Base-by-base conservation (phyloP, 139 green algal genomes). In the Gonium pectorale region DNA sequence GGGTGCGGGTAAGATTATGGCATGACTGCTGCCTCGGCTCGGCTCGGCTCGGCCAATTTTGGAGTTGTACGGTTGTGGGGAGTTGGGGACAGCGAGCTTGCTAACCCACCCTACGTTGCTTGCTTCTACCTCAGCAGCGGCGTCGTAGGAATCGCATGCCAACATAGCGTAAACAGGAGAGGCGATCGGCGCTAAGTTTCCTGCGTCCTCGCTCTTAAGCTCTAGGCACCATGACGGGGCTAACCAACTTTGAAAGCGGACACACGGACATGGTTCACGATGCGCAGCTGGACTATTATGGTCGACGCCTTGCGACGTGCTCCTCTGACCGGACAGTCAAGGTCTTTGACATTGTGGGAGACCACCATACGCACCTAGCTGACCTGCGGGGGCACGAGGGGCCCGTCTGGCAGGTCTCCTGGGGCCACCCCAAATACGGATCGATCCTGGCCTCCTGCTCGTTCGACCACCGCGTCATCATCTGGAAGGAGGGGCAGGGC, bases 271-370 rank as follows among this genome's bases (percentile, higher is more conserved):
- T 93, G 80, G 93, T 99, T 17, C 96, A 99, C 84, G 97, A 98
- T 80, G 91, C 92, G 0, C 94, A 98, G 89, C 92, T 99, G 21
- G 98, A 99, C 60, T 99, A 99, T 67, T 99, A 99, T 79, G 97
- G 98, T 27, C 94, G 95, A 44, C 90, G 95, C 0, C 72, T 99
- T 0, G 98, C 98, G 26, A 99, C 97, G 0, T 96, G 92, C 80
- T 98, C 94, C 8, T 97, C 91, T 33, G 98, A 99, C 82, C 90
- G 96, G 31, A 95, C 87, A 11, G 89, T 99, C 46, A 98, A 97
- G 81, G 80, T 98, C 29, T 98, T 98, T 87, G 93, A 96, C 60
- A 90, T 98, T 5, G 84, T 88, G 2, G 91, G 90, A n/a, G 90
- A 94, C 35, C 88, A 92, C 46, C 89, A 90, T 7, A 67, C 69